Conservation (phyloP, 2,329 filamentous ascomycete genomes). For the Eutypa lata region DNA sequence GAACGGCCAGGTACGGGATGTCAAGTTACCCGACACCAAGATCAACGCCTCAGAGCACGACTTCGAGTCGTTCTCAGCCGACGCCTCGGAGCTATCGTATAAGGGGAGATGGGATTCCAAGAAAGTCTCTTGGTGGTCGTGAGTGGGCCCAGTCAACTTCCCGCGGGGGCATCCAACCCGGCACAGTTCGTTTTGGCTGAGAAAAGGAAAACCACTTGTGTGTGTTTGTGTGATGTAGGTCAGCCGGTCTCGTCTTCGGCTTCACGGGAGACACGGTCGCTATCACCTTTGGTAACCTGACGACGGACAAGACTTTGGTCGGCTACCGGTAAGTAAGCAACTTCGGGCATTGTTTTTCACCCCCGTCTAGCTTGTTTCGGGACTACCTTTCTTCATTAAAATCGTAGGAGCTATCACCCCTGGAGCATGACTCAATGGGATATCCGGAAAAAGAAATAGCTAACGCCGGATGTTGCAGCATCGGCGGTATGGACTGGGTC, state of each 20-base stretch:
- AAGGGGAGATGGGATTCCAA: conserved; percentile 62
- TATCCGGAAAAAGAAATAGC: too few relatives aligned
- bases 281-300: conserved; percentile 51
- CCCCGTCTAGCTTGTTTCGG: too few relatives aligned
- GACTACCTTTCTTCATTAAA: too few relatives aligned
- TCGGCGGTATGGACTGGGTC: conserved; percentile 56
- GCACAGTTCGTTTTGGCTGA: background rate
- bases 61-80: conserved; percentile 45
- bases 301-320: conserved; percentile 47
- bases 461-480: too few relatives aligned
- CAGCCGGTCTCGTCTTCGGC: conserved; percentile 52
- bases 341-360: too few relatives aligned
- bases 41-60: conserved; percentile 30
- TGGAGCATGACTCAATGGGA: too few relatives aligned
- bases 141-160: conserved; percentile 23
- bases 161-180: too few relatives aligned
- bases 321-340: too few relatives aligned
- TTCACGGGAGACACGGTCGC: conserved; percentile 53
- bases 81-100: conserved; percentile 55
- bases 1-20: conserved; percentile 38
- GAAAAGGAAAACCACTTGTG: conserved; percentile 1
- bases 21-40: conserved; percentile 38
- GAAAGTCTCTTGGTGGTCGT: conserved; percentile 60
- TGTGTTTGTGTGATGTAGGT: conserved; percentile 29
- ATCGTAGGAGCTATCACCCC: too few relatives aligned